Base-by-base conservation (phyloP, 116 monocot species). In the Iris pallida region DNA sequence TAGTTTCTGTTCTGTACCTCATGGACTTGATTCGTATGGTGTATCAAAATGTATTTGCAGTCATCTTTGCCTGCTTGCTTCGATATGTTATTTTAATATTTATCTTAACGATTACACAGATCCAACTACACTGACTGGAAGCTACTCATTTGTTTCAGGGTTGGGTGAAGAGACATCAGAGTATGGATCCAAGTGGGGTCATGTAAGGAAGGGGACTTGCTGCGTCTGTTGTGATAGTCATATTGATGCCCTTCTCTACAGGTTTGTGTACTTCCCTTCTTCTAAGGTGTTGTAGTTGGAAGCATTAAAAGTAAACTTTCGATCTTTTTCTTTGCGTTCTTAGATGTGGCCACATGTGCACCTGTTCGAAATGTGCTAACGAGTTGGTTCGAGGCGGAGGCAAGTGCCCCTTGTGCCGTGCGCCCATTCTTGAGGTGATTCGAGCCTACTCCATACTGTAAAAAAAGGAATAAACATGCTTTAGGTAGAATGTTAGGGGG, bases 331-430 rank as follows among this genome's bases (percentile, higher is more conserved):
- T 18, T 30, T 59, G 4, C 45, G 0, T 16, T 43, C 14, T 43
- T 74, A 97, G 97, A 66, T 97, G 97, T 63, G 97, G 97, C 74
- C 97, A 97, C 73, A 92, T 97, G 92, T 97, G 97, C 69, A 80
- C 92, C 16, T 97, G 97, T 54, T 86, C 85, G 11, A 87, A 80
- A 53, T 97, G 97, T 57, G 97, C 97, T 2, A 75, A 85, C 17
- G 97, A 97, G 71, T 66, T 97, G 83, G 70, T 85, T 51, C 72
- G 79, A 14, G 79, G 63, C 14, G 92, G 87, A 16, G 92, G 86
- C 30, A 97, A 87, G 73, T 97, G 97, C 67, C 97, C 97, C 4
- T 57, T 97, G 64, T 97, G 97, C 78, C 86, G 92, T 42, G 97
- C 97, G 43, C 97, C 97, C 60, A 92, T 97, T 42, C 78, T 92